Evolutionary conservation across 2,329 filamentous ascomycete species (phyloP).

Genomic region (Lecanosticta acicola): DNA sequence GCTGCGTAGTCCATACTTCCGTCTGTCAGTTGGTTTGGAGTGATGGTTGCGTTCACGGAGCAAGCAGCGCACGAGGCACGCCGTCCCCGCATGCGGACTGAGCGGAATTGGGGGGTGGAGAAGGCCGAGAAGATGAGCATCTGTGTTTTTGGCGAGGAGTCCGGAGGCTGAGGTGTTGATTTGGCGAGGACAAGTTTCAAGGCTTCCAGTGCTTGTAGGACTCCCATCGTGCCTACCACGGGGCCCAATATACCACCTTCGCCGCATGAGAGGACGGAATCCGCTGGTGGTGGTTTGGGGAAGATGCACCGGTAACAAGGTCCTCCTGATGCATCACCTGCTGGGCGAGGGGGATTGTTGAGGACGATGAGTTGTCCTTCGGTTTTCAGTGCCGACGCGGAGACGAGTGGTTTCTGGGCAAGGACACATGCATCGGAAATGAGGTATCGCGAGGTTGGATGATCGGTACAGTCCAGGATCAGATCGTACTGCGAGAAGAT

Average conservation of each 20-base stretch:
- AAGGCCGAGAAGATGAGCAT: conserved; percentile 54
- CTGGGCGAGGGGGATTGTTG: conserved; percentile 66
- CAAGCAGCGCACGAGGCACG: conserved; percentile 72
- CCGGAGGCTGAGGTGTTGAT: conserved; percentile 9
- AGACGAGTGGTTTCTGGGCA: conserved; percentile 71
- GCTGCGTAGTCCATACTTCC: conserved; percentile 75
- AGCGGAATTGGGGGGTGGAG: conserved; percentile 58
- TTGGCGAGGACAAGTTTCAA: conserved; percentile 69
- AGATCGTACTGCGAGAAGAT: conserved; percentile 71
- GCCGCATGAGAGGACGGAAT: conserved; percentile 77
- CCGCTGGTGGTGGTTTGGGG: conserved; percentile 75
- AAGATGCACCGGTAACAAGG: conserved; percentile 95
- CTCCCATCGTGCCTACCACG: conserved; percentile 88
- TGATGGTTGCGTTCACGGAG: conserved; percentile 57
- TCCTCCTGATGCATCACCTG: conserved; percentile 56
- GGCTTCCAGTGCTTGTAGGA: conserved; percentile 82
- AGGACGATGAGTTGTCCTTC: conserved; percentile 87
- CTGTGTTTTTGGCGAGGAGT: conserved; percentile 30
- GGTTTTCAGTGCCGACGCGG: conserved; percentile 79
- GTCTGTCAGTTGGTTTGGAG: conserved; percentile 45
- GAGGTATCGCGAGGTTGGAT: conserved; percentile 83
- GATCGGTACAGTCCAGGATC: conserved; percentile 92
- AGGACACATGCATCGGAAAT: conserved; percentile 87
- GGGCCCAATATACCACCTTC: conserved; percentile 91
- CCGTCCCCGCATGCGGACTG: conserved; percentile 65